phyloP scores from a whole-genome alignment of 2,329 filamentous ascomycete species.

The Akanthomyces dipterigenus region DNA sequence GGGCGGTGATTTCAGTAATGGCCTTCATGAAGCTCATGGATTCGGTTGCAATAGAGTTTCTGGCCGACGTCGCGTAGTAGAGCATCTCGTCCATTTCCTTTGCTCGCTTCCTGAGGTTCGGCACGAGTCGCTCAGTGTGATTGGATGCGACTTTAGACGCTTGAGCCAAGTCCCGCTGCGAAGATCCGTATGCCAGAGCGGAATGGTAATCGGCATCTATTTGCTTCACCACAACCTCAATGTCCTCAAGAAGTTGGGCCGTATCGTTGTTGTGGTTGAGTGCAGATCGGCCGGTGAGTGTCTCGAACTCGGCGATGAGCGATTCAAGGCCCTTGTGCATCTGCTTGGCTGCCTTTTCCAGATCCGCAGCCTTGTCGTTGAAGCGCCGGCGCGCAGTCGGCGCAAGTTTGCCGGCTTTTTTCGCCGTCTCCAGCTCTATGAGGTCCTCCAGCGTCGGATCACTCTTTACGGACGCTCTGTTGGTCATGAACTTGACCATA shows the following conservation, averaged over 20 bases:
- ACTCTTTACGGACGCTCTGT: slow-evolving; percentile 34
- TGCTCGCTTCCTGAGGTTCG: slow-evolving; percentile 48
- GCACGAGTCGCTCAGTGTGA: slow-evolving; percentile 56
- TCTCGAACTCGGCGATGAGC: slow-evolving; percentile 58
- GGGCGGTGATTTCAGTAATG: slow-evolving; percentile 72
- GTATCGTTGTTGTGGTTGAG: slow-evolving; percentile 57
- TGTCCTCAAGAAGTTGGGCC: slow-evolving; percentile 68
- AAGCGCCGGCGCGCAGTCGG: slow-evolving; percentile 53
- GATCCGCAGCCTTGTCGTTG: slow-evolving; percentile 49
- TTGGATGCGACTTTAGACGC: slow-evolving; percentile 57
- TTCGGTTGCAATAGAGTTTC: slow-evolving; percentile 60
- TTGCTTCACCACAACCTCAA: slow-evolving; percentile 79
- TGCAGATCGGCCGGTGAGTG: slow-evolving; percentile 46
- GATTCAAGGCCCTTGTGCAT: slow-evolving; percentile 56
- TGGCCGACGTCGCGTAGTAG: slow-evolving; percentile 53
- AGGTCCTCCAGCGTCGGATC: slow-evolving; percentile 65
- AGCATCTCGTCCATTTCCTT: slow-evolving; percentile 57
- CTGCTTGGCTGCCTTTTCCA: slow-evolving; percentile 53
- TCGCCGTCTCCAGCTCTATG: slow-evolving; percentile 66
- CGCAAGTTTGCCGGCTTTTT: slow-evolving; percentile 62
- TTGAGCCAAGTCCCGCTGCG: slow-evolving; percentile 52
- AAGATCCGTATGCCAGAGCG: slow-evolving; percentile 60
- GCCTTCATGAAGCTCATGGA: slow-evolving; percentile 71
- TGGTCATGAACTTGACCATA: slow-evolving; percentile 61
- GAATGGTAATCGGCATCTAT: slow-evolving; percentile 81